These are phyloP conservation scores for Fusarium paranaense DNA, from an alignment of 2,329 filamentous ascomycete genomes.

Conservation along the genomic window DNA sequence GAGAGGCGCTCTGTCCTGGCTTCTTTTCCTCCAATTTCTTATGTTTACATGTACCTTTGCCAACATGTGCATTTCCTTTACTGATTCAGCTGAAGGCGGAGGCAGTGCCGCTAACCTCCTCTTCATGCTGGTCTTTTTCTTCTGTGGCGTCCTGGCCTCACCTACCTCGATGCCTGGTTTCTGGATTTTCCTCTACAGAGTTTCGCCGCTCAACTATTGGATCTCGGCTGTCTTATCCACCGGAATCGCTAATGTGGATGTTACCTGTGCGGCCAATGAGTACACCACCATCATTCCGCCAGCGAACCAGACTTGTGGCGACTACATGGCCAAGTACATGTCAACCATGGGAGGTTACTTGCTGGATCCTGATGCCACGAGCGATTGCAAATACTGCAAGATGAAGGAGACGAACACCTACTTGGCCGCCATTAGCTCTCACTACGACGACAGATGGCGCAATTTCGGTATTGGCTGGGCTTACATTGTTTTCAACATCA, in stretches of 20 bases:
- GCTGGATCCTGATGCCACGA: constrained; percentile 58
- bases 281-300: constrained; percentile 73
- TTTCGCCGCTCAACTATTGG: constrained; percentile 85
- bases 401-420: constrained; percentile 63
- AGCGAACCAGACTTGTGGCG: constrained; percentile 64
- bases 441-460: constrained; percentile 71
- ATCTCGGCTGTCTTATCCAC: constrained; percentile 77
- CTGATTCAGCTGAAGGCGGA: neutral
- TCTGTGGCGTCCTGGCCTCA: constrained; percentile 16
- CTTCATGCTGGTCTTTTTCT: neutral
- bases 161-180: constrained; percentile 68
- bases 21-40: neutral
- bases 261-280: constrained; percentile 77
- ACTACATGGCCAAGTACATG: constrained; percentile 68
- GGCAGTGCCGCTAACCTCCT: neutral
- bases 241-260: constrained; percentile 73
- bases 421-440: constrained; percentile 59
- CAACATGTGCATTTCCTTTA: neutral
- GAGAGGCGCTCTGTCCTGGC: neutral
- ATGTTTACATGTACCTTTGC: neutral
- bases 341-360: constrained; percentile 63
- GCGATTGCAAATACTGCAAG: constrained; percentile 66
- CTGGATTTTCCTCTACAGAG: constrained; percentile 64
- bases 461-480: constrained; percentile 73
- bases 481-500: constrained; percentile 68